These are phyloP conservation scores for Dryadomyces sulphureus DNA, from an alignment of 2,329 filamentous ascomycete genomes.

Conservation along the genomic window DNA sequence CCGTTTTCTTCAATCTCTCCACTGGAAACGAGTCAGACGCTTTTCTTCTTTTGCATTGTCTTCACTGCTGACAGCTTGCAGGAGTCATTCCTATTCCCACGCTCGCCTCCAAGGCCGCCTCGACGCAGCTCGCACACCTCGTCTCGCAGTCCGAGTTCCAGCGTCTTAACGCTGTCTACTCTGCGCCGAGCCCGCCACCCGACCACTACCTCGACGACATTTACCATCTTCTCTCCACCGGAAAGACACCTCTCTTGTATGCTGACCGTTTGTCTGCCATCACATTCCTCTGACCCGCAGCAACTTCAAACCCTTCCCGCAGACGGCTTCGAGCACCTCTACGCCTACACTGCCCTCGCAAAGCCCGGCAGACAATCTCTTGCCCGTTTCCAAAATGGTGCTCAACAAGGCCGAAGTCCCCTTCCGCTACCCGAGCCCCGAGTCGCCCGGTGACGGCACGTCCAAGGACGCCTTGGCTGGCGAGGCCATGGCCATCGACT, in stretches of 20 bases:
- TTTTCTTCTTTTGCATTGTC: slow-evolving; percentile 4
- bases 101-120: slow-evolving; percentile 40
- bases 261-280: not conserved
- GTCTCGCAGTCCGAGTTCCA: slow-evolving; percentile 44
- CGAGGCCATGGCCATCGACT: slow-evolving; percentile 12
- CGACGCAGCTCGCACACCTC: slow-evolving; percentile 32
- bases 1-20: slow-evolving; percentile 69
- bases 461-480: slow-evolving; percentile 5
- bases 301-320: slow-evolving; percentile 41
- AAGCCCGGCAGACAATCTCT: slow-evolving; percentile 26
- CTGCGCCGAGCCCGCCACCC: slow-evolving; percentile 1
- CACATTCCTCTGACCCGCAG: slow-evolving; percentile 26
- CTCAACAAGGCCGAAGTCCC: slow-evolving; percentile 26
- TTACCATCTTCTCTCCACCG: slow-evolving; percentile 51
- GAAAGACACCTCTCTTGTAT: slow-evolving; percentile 57
- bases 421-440: slow-evolving; percentile 25
- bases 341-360: slow-evolving; percentile 14
- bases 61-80: slow-evolving; percentile 16
- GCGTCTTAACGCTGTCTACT: slow-evolving; percentile 49
- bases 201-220: slow-evolving; percentile 62
- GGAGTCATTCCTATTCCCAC: slow-evolving; percentile 52
- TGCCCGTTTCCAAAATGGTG: slow-evolving; percentile 35
- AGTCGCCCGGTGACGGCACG: slow-evolving; percentile 13
- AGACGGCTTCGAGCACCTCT: slow-evolving; percentile 10
- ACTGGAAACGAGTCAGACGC: slow-evolving; percentile 52